phyloP scores from a whole-genome alignment of 2,329 filamentous ascomycete species.

The Neocatenulostroma microsporum region DNA sequence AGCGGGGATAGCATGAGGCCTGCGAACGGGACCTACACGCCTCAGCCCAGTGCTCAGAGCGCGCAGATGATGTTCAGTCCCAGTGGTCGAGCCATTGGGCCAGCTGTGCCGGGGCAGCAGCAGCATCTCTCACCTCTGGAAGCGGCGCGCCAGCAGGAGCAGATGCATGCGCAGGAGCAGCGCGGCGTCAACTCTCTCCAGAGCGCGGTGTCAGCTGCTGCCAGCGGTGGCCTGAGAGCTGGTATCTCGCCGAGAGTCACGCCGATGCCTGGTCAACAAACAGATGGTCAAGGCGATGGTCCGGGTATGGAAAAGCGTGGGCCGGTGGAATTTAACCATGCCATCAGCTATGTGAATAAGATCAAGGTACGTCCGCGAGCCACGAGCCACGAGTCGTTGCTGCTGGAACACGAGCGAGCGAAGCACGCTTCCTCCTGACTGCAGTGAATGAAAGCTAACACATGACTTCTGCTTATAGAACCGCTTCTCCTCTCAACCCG shows the following conservation, averaged over 20 bases:
- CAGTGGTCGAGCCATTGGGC: constrained; percentile 36
- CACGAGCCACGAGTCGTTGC: background rate
- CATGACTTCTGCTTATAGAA: constrained; percentile 53
- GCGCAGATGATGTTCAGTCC: constrained; percentile 37
- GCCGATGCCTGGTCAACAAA: constrained; percentile 51
- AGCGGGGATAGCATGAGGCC: constrained; percentile 19
- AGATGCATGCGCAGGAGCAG: constrained; percentile 55
- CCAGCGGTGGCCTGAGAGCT: constrained; percentile 41
- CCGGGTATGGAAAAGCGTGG: constrained; percentile 71
- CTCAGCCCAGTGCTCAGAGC: constrained; percentile 29
- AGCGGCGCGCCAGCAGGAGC: constrained; percentile 25
- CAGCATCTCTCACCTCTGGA: constrained; percentile 25
- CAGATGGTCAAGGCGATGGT: constrained; percentile 44
- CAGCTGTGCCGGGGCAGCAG: constrained; percentile 28
- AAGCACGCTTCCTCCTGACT: background rate
- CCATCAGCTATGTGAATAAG: constrained; percentile 98
- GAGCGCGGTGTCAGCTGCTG: constrained; percentile 53
- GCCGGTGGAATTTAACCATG: constrained; percentile 97
- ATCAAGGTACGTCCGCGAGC: constrained; percentile 76
- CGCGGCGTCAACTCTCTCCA: constrained; percentile 59
- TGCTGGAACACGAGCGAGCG: background rate
- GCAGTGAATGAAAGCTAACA: background rate
- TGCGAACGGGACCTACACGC: constrained; percentile 34
- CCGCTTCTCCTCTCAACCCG: constrained; percentile 89
- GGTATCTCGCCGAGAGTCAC: constrained; percentile 46